phyloP scores from a whole-genome alignment of 805 yeast genomes.

The Ogataea naganishii region DNA sequence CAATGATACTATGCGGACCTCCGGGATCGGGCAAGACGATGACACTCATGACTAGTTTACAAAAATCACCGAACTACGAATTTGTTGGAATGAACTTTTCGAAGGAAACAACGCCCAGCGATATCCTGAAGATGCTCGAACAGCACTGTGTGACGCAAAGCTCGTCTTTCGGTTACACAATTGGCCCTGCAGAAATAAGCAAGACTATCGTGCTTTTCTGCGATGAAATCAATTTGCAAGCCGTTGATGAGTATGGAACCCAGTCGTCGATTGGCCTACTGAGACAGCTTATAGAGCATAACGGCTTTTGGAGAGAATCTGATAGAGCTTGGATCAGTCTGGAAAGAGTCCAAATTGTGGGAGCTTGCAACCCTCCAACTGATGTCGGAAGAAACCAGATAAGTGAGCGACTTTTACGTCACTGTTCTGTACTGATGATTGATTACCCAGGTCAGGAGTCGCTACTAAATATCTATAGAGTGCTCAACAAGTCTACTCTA shows the following conservation, averaged over 20 bases:
- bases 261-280: conserved; percentile 64
- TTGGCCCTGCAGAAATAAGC: conserved; percentile 54
- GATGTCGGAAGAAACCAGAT: conserved; percentile 66
- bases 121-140: conserved; percentile 56
- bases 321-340: conserved; percentile 60
- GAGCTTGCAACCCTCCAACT: conserved; percentile 88
- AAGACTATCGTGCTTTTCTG: conserved; percentile 79
- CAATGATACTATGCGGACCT: conserved; percentile 83
- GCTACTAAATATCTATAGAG: conserved; percentile 53
- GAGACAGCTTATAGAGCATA: conserved; percentile 63
- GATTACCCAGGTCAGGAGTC: conserved; percentile 70
- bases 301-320: conserved; percentile 67
- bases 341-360: conserved; percentile 71
- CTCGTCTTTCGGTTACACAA: conserved; percentile 38
- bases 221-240: conserved; percentile 86
- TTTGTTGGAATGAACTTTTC: conserved; percentile 73
- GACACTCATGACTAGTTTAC: conserved; percentile 66
- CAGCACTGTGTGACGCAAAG: conserved; percentile 60
- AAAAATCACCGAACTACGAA: conserved; percentile 47
- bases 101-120: conserved; percentile 60
- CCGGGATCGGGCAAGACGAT: conserved; percentile 97
- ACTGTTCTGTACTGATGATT: conserved; percentile 56
- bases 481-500: conserved; percentile 49
- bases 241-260: conserved; percentile 60
- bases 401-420: conserved; percentile 56